Evolutionary conservation across 352 stramenopile genomes (phyloP).

Genomic region (Globisporangium heterothallicum): DNA sequence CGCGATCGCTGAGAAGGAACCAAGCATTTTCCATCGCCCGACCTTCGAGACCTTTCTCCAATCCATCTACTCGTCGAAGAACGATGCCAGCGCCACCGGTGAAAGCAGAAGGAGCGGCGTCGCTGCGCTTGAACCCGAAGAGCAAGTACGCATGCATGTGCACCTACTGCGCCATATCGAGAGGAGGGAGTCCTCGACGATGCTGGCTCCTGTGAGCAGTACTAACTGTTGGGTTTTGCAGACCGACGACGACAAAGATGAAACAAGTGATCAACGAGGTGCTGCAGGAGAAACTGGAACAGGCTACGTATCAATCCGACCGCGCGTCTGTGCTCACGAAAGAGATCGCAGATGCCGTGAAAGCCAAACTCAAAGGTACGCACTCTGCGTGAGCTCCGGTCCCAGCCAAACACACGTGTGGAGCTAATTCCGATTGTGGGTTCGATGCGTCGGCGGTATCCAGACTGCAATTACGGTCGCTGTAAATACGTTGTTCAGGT

Average conservation of each 20-base stretch:
- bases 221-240: constrained; percentile 5
- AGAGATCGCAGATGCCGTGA: constrained; percentile 83
- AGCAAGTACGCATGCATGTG: constrained; percentile 21
- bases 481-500: constrained; percentile 92
- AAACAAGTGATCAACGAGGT: constrained; percentile 68
- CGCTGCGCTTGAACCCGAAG: constrained; percentile 55
- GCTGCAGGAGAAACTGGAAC: constrained; percentile 63
- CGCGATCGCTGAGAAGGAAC: no score
- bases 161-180: no score
- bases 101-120: constrained; percentile 32
- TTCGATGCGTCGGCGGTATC: not conserved
- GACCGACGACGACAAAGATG: constrained; percentile 76
- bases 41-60: no score
- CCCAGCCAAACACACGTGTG: not conserved
- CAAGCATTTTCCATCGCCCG: no score
- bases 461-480: constrained; percentile 63
- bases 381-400: no score
- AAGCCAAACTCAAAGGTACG: constrained; percentile 74
- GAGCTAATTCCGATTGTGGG: not conserved
- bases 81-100: constrained; percentile 33
- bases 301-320: constrained; percentile 65
- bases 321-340: constrained; percentile 73
- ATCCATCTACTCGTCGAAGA: no score
- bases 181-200: no score
- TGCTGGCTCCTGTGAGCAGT: not conserved